Evolutionary conservation across 331 rosid species (phyloP).

Genomic region (Rhamnella rubrinervis): DNA sequence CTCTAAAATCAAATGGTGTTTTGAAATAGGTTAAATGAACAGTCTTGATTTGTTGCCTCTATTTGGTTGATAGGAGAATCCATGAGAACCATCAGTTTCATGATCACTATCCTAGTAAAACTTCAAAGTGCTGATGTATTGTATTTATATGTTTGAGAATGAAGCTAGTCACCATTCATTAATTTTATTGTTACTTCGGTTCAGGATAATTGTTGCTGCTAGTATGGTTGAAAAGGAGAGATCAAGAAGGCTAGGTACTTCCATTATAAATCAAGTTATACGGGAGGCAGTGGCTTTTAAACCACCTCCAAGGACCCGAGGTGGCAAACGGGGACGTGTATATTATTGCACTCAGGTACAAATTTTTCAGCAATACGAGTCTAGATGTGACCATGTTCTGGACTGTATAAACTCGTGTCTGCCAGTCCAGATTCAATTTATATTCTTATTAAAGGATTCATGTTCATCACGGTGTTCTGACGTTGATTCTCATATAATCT

Average conservation of each 20-base stretch:
- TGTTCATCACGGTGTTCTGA: background rate
- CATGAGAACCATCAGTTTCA: no score
- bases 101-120: no score
- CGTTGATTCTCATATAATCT: background rate
- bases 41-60: no score
- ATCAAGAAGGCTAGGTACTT: conserved; percentile 84
- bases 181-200: conserved; percentile 18
- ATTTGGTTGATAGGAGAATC: no score
- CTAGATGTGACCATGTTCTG: background rate
- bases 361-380: conserved; percentile 2
- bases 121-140: no score
- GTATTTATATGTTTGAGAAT: no score
- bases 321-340: conserved; percentile 91
- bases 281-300: conserved; percentile 87
- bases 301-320: conserved; percentile 91
- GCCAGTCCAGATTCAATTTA: conserved; percentile 8
- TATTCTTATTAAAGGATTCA: background rate
- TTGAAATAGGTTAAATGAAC: no score
- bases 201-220: conserved; percentile 83
- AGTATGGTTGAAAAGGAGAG: conserved; percentile 87
- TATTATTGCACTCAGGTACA: conserved; percentile 95
- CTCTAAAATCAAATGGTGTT: no score
- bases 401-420: conserved; percentile 1
- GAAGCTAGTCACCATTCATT: background rate
- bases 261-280: conserved; percentile 84